Percentiles rank a stretch among this genome's conserved stretches.
Conservation (phyloP, 345 rosid species). For the Jatropha curcas region DNA sequence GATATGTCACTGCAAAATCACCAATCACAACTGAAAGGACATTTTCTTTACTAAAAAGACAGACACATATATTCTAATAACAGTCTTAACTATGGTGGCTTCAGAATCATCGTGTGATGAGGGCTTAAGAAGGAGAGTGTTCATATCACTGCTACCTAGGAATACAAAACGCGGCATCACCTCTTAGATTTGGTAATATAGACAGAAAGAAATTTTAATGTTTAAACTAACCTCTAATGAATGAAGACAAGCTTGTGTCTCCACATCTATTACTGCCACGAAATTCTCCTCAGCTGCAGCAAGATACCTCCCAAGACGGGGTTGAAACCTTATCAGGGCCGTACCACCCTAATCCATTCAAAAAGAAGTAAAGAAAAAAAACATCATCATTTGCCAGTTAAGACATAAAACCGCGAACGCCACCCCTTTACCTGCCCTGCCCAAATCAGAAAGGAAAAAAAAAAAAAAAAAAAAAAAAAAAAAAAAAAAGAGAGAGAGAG, state of each 20-base stretch:
- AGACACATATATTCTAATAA: background rate
- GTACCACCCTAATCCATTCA: slow-evolving; percentile 65
- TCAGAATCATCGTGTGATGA: background rate
- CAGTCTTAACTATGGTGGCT: background rate
- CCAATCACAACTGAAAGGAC: background rate
- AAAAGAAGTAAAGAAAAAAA: background rate
- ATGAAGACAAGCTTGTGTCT: slow-evolving; percentile 66
- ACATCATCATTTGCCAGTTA: no score
- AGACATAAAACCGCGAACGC: background rate
- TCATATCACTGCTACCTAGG: background rate
- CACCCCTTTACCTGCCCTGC: no score
- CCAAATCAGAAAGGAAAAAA: no score
- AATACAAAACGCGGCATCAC: background rate
- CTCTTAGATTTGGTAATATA: background rate
- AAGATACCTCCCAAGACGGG: slow-evolving; percentile 81
- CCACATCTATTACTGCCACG: slow-evolving; percentile 76
- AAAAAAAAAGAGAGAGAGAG: no score
- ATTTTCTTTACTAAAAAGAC: background rate
- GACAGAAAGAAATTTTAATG: background rate
- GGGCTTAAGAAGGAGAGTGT: background rate
- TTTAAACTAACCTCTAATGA: slow-evolving; percentile 68
- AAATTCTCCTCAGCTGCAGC: slow-evolving; percentile 77
- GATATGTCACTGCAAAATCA: background rate
- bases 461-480: no score
- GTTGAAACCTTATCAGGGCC: slow-evolving; percentile 86